Conservation (phyloP, 345 rosid species). For the Acer negundo region DNA sequence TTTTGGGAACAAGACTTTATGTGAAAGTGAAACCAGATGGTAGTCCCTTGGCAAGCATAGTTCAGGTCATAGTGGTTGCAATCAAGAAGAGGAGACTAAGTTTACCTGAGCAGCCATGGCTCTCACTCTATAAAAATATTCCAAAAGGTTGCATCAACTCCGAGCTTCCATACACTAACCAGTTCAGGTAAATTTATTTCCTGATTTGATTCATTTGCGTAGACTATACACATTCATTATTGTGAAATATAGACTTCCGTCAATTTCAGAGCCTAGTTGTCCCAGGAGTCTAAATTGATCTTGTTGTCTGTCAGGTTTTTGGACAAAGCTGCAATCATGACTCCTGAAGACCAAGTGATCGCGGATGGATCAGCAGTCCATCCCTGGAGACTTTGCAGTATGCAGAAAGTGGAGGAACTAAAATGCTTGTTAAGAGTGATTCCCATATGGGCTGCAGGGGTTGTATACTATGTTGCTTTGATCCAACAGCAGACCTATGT, state of each 20-base stretch:
- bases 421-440: constrained; percentile 43
- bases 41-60: constrained; percentile 32
- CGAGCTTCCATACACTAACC: constrained; percentile 42
- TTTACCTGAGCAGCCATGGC: constrained; percentile 46
- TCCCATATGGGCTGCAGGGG: constrained; percentile 36
- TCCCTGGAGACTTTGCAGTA: constrained; percentile 50
- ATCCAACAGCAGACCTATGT: constrained; percentile 39
- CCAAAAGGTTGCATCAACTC: constrained; percentile 34
- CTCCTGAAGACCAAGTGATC: constrained; percentile 31
- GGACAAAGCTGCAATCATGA: constrained; percentile 43
- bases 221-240: too few relatives aligned
- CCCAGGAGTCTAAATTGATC: too few relatives aligned
- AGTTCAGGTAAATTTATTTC: constrained; percentile 39
- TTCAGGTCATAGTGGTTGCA: constrained; percentile 55
- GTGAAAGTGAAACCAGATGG: constrained; percentile 45
- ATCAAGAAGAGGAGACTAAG: constrained; percentile 51
- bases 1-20: constrained; percentile 43
- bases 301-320: constrained; percentile 29
- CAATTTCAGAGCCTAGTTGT: too few relatives aligned
- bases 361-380: constrained; percentile 38
- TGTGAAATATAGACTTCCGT: too few relatives aligned
- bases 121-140: constrained; percentile 32
- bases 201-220: too few relatives aligned
- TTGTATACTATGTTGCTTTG: constrained; percentile 25
- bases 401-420: constrained; percentile 57